Base-by-base conservation (phyloP, 1,284 basidiomycete genomes). In the Stereum hirsutum region DNA sequence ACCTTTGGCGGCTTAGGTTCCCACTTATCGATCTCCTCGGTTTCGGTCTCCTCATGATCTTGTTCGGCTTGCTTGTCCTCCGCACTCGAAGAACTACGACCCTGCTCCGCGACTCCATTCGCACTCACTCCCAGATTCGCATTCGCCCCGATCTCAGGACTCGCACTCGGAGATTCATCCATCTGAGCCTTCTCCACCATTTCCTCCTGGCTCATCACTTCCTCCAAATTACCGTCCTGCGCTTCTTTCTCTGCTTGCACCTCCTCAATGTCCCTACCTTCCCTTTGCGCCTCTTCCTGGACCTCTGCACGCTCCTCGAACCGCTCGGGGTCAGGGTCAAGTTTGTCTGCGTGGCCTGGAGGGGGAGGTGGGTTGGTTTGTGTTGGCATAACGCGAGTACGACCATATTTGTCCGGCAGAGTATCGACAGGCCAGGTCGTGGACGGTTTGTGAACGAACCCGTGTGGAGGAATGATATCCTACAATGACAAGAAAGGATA, bases 401-500 rank as follows among this genome's bases (percentile, higher is more conserved):
- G 65, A 4, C 63, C 67, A 1, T 57, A 60, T 30, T 53, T 60
- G 4, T 65, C 62, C 4, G 37, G 6, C n/a, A 65, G 44, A 0
- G 64, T 61, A 21, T 74, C 65, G 6, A 77, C 53, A 0, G 76
- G 77, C 78, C 78, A 81, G 2, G 71, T 47, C 1, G 68, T 55
- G 6, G 75, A 78, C 3, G 76, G 77, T 50, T 75, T 76, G 21
- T 73, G 70, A 8, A 80, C 64, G 53, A 81, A 81, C 1, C 78
- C 78, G 49, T 78, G 64, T 17, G 68, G 64, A 2, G 78, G 78
- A 27, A 81, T 76, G 42, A 81, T 81, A 49, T 81, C 79, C 78
- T 81, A 39, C 6, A 24, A n/a, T 4, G 35, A 6, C 41, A 25
- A 42, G 34, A 14, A 41, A 11, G 14, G 37, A 19, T 19, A 32